A percentile compares a stretch with the other conserved stretches of the same genome.
These are phyloP conservation scores for Xylaria grammica DNA, from an alignment of 495 filamentous ascomycete genomes.

Conservation along the genomic window DNA sequence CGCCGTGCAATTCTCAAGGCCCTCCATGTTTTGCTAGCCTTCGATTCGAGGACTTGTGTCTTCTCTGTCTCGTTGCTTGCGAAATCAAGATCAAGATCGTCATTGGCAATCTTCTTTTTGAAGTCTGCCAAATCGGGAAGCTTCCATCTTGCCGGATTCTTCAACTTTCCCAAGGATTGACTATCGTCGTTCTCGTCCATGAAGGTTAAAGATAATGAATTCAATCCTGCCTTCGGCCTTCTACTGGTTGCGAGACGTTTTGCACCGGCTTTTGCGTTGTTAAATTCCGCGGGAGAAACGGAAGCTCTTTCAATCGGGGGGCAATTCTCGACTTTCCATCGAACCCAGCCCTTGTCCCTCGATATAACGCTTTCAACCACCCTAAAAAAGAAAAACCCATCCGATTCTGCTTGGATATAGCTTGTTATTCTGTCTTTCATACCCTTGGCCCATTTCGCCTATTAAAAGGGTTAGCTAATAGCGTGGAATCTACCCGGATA, in stretches of 20 bases:
- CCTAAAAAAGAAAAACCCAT: slow-evolving; percentile 90
- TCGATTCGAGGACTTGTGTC: slow-evolving; percentile 65
- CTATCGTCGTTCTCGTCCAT: slow-evolving; percentile 65
- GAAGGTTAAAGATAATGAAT: slow-evolving; percentile 75
- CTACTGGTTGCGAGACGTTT: slow-evolving; percentile 69
- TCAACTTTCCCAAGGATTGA: slow-evolving; percentile 54
- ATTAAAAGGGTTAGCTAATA: slow-evolving; percentile 12
- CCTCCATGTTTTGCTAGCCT: slow-evolving; percentile 87
- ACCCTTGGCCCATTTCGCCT: slow-evolving; percentile 75
- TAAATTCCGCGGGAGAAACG: slow-evolving; percentile 67
- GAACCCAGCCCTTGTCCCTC: slow-evolving; percentile 96
- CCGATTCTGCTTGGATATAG: slow-evolving; percentile 77
- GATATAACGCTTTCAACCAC: slow-evolving; percentile 95
- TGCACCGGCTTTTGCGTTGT: slow-evolving; percentile 67
- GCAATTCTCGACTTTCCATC: slow-evolving; percentile 95
- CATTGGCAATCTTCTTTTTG: slow-evolving; percentile 65
- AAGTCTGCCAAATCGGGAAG: slow-evolving; percentile 54
- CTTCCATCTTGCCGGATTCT: slow-evolving; percentile 48
- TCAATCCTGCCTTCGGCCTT: slow-evolving; percentile 69
- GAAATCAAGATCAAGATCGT: slow-evolving; percentile 84
- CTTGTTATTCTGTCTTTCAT: slow-evolving; percentile 75
- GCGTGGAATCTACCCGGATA: neutral
- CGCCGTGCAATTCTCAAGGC: slow-evolving; percentile 77
- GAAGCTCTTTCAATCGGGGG: slow-evolving; percentile 79
- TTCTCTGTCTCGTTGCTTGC: slow-evolving; percentile 73